Base-by-base conservation (phyloP, 2,329 filamentous ascomycete genomes). In the Neonectria neomacrospora region DNA sequence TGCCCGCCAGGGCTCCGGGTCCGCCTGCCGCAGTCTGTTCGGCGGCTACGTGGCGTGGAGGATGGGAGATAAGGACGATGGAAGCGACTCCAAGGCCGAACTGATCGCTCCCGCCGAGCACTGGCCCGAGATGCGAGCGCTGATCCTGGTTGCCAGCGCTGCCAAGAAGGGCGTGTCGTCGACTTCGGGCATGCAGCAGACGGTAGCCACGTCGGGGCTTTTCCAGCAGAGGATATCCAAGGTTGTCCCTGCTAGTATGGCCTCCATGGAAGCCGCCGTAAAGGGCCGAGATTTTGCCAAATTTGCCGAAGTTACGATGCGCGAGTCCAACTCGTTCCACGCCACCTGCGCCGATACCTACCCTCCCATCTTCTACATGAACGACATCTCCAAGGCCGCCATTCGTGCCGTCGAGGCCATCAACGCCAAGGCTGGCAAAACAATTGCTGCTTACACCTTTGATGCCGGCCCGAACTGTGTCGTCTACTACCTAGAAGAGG, bases 351-450 rank as follows among this genome's bases (percentile, higher is more conserved):
- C 96, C 72, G 96, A 99, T 78, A 98, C 96, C 2, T 94, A 93
- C 81, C 96, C 96, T 47, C 96, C 96, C 18, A 99, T 99, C 76
- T 97, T 97, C 81, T 99, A 99, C 84, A 90, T 99, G 85, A 99
- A 97, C 80, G 96, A 99, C 77, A 90, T 95, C 16, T 95, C 91
- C 20, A 85, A 91, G 39, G 93, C 95, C 1, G 94, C 95, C 6
- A 93, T 99, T 64, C 87, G 93, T 55, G 89, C 93, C 16, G 94
- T 97, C 30, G 94, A 99, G 82, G 86, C 90, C 71, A 92, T 98
- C 81, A 99, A 99, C 76, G 85, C 85, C 57, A 85, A 86, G 23
- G 93, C 91, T 5, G 94, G 93, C 57, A 90, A 89, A 80, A 90
- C 87, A 0, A 86, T 98, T 18, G 94, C 93, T 3, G 96, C 96